Conservation (phyloP, 768 basidiomycete species). For the Mycena vitilis region DNA sequence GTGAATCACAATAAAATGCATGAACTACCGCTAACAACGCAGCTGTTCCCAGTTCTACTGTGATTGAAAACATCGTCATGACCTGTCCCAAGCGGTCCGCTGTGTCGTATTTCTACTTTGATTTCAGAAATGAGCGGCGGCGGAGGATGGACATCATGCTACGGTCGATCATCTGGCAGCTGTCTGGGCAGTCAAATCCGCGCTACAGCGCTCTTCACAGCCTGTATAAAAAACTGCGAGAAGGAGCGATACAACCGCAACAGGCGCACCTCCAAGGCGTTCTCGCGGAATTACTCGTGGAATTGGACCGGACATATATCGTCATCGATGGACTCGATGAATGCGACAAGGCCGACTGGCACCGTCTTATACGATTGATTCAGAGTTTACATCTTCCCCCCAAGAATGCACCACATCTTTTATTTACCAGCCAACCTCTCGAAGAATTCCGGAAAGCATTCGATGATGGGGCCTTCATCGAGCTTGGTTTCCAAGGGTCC, state of each 20-base stretch:
- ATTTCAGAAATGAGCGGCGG: conserved; percentile 4
- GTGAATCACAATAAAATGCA: neutral
- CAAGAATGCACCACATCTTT: neutral
- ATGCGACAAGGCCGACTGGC: neutral
- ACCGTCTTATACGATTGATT: neutral
- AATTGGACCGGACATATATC: neutral
- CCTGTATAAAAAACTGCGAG: neutral
- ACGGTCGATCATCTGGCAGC: conserved; percentile 5
- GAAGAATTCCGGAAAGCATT: neutral
- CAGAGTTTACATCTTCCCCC: neutral
- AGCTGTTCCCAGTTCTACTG: conserved; percentile 5
- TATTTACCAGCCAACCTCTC: conserved; percentile 2
- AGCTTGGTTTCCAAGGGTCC: neutral
- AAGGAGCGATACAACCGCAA: conserved; percentile 1
- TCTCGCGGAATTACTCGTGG: neutral
- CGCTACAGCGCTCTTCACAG: neutral
- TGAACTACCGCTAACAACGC: neutral
- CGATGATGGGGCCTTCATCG: neutral
- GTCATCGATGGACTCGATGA: conserved; percentile 4
- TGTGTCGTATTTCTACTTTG: conserved; percentile 8
- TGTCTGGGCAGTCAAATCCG: neutral
- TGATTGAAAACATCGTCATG: neutral
- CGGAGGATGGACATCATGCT: neutral
- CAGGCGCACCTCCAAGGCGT: neutral
- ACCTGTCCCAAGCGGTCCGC: neutral